phyloP scores from a whole-genome alignment of 805 yeast genomes.

The Sporopachydermia quercuum region DNA sequence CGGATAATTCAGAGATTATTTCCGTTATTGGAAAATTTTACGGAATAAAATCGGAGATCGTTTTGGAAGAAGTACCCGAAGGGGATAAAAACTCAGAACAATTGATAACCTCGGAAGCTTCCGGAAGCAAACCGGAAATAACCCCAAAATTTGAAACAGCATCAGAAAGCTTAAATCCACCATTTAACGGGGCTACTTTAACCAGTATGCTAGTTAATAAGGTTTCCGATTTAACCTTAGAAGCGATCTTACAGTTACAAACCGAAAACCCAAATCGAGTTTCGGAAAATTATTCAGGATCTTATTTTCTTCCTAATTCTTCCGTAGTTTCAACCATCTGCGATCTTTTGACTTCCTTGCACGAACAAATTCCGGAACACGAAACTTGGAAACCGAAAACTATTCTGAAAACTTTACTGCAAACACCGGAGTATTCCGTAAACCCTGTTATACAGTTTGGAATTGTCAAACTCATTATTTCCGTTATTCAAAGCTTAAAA shows the following conservation, averaged over 20 bases:
- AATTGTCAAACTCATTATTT: slow-evolving; percentile 24
- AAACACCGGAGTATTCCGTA: slow-evolving; percentile 6
- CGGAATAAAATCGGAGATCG: too few relatives aligned
- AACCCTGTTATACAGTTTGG: slow-evolving; percentile 23
- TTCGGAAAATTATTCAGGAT: too few relatives aligned
- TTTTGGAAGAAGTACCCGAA: too few relatives aligned
- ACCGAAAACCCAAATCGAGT: too few relatives aligned
- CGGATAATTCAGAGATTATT: background rate
- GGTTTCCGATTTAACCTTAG: background rate
- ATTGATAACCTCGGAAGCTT: background rate
- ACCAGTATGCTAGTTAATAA: background rate
- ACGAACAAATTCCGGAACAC: slow-evolving; percentile 32
- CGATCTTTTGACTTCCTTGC: slow-evolving; percentile 20
- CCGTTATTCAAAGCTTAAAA: slow-evolving; percentile 19
- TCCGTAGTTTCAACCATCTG: slow-evolving; percentile 11
- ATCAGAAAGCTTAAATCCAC: background rate
- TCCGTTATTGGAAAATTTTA: background rate
- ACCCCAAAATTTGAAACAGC: background rate
- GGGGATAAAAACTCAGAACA: background rate
- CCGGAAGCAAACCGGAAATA: background rate
- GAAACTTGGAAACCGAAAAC: slow-evolving; percentile 21
- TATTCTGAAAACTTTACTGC: slow-evolving; percentile 17
- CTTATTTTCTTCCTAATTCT: too few relatives aligned
- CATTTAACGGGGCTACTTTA: background rate
- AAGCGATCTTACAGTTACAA: background rate